These are phyloP conservation scores for Epichloe elymi DNA, from an alignment of 2,329 filamentous ascomycete genomes.

Conservation along the genomic window DNA sequence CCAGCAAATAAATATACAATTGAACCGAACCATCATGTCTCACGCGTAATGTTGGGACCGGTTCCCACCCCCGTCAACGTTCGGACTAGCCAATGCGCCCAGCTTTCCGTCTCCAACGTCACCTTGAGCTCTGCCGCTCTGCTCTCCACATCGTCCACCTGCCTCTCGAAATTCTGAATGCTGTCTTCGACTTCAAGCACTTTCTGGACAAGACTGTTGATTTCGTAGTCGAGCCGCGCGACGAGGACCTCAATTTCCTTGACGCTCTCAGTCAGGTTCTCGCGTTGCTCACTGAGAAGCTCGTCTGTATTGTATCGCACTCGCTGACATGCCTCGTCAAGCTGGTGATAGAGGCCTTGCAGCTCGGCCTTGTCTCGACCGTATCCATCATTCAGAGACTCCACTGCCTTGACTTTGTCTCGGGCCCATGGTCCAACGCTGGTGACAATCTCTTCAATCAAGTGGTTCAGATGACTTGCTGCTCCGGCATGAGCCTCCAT, in stretches of 20 bases:
- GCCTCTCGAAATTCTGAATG: conserved; percentile 63
- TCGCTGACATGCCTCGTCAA: conserved; percentile 55
- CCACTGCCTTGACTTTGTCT: conserved; percentile 41
- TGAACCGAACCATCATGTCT: conserved; percentile 9
- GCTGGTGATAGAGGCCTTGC: conserved; percentile 53
- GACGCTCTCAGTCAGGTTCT: conserved; percentile 54
- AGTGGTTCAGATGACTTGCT: conserved; percentile 40
- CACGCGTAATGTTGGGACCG: conserved; percentile 39
- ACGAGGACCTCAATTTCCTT: conserved; percentile 70
- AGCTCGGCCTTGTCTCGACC: conserved; percentile 52
- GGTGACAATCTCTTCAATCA: conserved; percentile 37
- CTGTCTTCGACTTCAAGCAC: conserved; percentile 81
- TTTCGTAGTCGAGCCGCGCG: conserved; percentile 85
- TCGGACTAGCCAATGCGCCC: conserved; percentile 51
- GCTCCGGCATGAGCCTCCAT: conserved; percentile 33
- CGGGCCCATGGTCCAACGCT: conserved; percentile 49
- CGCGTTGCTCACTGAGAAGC: conserved; percentile 55
- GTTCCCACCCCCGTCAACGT: conserved; percentile 47
- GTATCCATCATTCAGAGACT: conserved; percentile 47
- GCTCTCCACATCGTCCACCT: conserved; percentile 58
- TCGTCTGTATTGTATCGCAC: conserved; percentile 56
- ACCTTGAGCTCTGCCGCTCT: conserved; percentile 48
- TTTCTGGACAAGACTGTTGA: conserved; percentile 64
- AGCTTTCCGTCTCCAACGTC: conserved; percentile 51
- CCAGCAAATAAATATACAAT: background rate